A percentile compares a stretch with the other conserved stretches of the same genome.
phyloP scores from a whole-genome alignment of 1,139 yeast genomes.

The Debaryomyces robertsiae region DNA sequence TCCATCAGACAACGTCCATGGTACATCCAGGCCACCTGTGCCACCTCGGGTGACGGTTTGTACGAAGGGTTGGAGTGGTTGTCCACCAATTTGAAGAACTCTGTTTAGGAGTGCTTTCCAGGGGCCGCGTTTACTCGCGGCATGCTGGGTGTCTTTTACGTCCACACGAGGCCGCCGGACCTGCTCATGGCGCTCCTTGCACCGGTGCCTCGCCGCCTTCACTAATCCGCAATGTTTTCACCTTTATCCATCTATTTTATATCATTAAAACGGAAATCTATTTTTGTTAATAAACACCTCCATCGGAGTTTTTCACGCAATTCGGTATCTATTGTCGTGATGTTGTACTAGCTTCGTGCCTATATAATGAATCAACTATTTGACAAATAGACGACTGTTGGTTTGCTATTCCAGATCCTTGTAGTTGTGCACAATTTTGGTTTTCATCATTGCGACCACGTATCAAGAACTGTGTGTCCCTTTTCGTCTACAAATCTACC shows the following conservation, averaged over 20 bases:
- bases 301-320: neutral
- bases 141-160: neutral
- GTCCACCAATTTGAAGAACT: slow-evolving; percentile 38
- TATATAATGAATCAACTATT: slow-evolving; percentile 11
- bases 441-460: slow-evolving; percentile 5
- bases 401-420: neutral
- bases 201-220: neutral
- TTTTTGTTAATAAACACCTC: slow-evolving; percentile 6
- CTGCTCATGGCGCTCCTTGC: slow-evolving; percentile 2
- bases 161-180: neutral
- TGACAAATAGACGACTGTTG: slow-evolving; percentile 10
- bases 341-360: slow-evolving; percentile 8
- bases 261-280: slow-evolving; percentile 7
- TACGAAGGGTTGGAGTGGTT: slow-evolving; percentile 50
- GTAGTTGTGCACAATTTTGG: neutral
- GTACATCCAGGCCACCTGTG: slow-evolving; percentile 48
- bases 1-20: slow-evolving; percentile 47
- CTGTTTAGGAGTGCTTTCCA: slow-evolving; percentile 7
- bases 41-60: slow-evolving; percentile 47
- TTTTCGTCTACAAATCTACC: neutral
- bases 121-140: too few species aligned
- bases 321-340: slow-evolving; percentile 1
- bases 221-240: slow-evolving; percentile 3
- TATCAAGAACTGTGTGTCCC: slow-evolving; percentile 1
- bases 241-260: slow-evolving; percentile 7